Evolutionary conservation across 208 protist genomes (phyloP).

Genomic region (Wallacemonas rigidus): DNA sequence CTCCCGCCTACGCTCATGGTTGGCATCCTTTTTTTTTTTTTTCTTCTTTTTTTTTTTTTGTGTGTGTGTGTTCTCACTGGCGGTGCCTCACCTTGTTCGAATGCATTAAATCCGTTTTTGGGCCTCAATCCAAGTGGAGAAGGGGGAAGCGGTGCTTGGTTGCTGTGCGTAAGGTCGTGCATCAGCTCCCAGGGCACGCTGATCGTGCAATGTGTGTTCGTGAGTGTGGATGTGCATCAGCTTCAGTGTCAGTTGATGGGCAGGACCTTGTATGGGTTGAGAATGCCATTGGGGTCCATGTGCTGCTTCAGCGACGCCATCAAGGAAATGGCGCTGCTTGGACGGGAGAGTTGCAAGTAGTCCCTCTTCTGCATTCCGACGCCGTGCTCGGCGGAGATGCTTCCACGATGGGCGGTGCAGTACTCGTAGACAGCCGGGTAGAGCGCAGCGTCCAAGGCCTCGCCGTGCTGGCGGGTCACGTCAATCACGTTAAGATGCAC

Average conservation of each 20-base stretch:
- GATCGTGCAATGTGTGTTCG: no score
- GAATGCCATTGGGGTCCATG: constrained; percentile 95
- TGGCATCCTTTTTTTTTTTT: constrained; percentile 2
- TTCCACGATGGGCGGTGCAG: constrained; percentile 71
- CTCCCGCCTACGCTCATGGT: background rate
- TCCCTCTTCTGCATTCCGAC: constrained; percentile 91
- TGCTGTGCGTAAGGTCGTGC: no score
- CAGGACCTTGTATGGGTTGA: constrained; percentile 96
- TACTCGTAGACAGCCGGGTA: constrained; percentile 78
- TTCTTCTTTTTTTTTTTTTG: background rate
- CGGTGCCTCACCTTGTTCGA: no score
- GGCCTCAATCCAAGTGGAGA: no score
- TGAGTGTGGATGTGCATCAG: background rate
- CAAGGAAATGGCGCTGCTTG: constrained; percentile 58
- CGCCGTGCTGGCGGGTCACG: constrained; percentile 45
- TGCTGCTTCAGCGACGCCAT: constrained; percentile 91
- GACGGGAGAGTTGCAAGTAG: constrained; percentile 86
- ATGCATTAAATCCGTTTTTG: no score
- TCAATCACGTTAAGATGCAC: constrained; percentile 95
- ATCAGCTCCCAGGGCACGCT: no score
- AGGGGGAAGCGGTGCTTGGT: no score
- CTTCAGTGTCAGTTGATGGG: constrained; percentile 19
- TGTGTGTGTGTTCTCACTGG: no score
- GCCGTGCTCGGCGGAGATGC: constrained; percentile 96
- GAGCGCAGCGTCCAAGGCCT: constrained; percentile 47